A percentile compares a stretch with the other conserved stretches of the same genome.
phyloP scores from a whole-genome alignment of 2,329 filamentous ascomycete genomes.

The Bisporella sp. region DNA sequence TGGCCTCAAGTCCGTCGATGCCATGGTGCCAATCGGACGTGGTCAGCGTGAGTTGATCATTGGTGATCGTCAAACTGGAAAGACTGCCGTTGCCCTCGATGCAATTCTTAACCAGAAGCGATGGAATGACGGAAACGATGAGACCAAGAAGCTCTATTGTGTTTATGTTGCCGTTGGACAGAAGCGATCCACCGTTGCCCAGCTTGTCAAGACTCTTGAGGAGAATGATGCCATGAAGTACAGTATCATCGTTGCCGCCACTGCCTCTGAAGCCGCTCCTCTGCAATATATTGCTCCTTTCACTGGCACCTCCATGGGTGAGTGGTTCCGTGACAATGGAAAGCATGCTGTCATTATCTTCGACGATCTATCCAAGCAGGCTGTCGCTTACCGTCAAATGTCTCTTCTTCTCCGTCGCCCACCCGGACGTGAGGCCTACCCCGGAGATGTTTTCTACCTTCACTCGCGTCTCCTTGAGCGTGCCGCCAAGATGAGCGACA shows the following conservation, averaged over 20 bases:
- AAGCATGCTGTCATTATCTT: conserved; percentile 86
- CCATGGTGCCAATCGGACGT: conserved; percentile 99
- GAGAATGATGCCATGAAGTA: conserved; percentile 99
- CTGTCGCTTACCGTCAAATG: conserved; percentile 98
- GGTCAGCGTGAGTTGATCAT: conserved; percentile 99
- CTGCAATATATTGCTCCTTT: conserved; percentile 93
- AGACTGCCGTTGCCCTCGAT: conserved; percentile 97
- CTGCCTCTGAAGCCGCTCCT: conserved; percentile 89
- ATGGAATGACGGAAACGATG: conserved; percentile 83
- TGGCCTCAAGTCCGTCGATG: conserved; percentile 97
- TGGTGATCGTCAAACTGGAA: conserved; percentile 99
- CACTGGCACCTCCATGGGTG: conserved; percentile 52
- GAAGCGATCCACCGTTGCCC: conserved; percentile 98
- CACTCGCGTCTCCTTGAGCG: conserved; percentile 99
- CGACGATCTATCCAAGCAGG: conserved; percentile 97
- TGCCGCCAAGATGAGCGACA: conserved; percentile 98
- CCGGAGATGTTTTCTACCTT: conserved; percentile 98
- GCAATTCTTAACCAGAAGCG: conserved; percentile 99
- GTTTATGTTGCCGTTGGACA: conserved; percentile 98
- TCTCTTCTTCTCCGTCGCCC: conserved; percentile 95
- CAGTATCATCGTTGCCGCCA: conserved; percentile 86
- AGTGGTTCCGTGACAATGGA: conserved; percentile 69
- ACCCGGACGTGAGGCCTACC: conserved; percentile 98
- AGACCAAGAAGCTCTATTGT: conserved; percentile 99
- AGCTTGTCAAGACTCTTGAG: conserved; percentile 99